Evolutionary conservation across 2,329 filamentous ascomycete genomes (phyloP).

Genomic region (Knoxdaviesia capensis): DNA sequence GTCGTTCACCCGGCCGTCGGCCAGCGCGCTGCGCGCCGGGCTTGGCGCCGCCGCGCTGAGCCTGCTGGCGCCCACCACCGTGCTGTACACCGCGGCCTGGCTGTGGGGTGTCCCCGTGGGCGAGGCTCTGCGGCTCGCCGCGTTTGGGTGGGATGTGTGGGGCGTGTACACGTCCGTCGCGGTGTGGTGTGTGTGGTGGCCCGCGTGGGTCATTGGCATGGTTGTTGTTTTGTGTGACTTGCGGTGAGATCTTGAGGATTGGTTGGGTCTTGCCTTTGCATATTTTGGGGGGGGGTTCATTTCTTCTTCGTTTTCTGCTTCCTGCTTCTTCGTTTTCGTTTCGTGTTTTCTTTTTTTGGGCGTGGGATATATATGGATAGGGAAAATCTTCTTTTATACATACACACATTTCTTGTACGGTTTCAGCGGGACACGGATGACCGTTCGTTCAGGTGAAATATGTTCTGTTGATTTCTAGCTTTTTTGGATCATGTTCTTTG

Average conservation of each 20-base stretch:
- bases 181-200: constrained; percentile 93
- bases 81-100: constrained; percentile 26
- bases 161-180: constrained; percentile 77
- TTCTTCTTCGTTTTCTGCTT: too few relatives aligned
- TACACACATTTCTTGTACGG: too few relatives aligned
- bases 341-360: too few relatives aligned
- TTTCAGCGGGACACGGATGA: neutral
- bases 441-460: too few relatives aligned
- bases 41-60: constrained; percentile 25
- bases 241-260: too few relatives aligned
- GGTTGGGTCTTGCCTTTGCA: too few relatives aligned
- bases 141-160: constrained; percentile 77
- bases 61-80: constrained; percentile 38
- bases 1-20: constrained; percentile 44
- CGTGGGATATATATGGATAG: too few relatives aligned
- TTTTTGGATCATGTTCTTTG: too few relatives aligned
- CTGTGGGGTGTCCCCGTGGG: constrained; percentile 21
- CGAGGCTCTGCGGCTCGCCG: constrained; percentile 48
- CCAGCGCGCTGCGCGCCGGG: constrained; percentile 18
- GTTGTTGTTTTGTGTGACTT: constrained; percentile 23
- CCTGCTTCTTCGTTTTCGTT: too few relatives aligned
- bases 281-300: too few relatives aligned
- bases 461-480: too few relatives aligned
- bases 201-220: constrained; percentile 58
- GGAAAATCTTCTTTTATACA: too few relatives aligned